Conservation (phyloP, 768 basidiomycete genomes). For the Panaeolus papilionaceus region DNA sequence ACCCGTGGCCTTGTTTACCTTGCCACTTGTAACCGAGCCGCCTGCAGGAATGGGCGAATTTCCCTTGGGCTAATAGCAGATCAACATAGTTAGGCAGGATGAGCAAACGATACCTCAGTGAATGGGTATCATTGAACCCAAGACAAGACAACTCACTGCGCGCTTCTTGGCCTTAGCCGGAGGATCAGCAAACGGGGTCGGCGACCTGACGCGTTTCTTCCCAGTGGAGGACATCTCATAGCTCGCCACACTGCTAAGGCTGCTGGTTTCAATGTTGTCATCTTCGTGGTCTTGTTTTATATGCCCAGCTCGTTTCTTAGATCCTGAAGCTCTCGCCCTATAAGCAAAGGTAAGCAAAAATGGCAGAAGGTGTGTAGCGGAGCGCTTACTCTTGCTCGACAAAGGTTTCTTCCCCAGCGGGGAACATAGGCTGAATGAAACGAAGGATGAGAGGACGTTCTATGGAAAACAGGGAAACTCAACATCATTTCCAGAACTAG, state of each 20-base stretch:
- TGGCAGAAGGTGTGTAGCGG: neutral
- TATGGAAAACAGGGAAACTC: neutral
- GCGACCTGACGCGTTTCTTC: slow-evolving; percentile 7
- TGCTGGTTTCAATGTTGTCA: neutral
- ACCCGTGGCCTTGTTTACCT: neutral
- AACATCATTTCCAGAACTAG: neutral
- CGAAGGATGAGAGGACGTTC: neutral
- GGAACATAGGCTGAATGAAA: neutral
- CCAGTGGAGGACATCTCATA: neutral
- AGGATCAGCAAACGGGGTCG: neutral
- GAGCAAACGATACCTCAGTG: no score
- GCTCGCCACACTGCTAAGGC: neutral
- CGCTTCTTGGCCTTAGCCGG: neutral
- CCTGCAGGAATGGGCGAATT: neutral
- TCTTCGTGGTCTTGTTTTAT: neutral
- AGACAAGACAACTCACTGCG: neutral
- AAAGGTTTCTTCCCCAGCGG: slow-evolving; percentile 1
- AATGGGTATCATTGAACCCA: no score
- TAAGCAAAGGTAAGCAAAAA: neutral
- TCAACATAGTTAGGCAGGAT: no score
- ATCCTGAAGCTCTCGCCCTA: neutral
- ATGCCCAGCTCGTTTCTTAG: neutral
- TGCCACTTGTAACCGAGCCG: neutral
- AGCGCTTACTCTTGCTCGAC: neutral
- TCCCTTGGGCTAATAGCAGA: neutral